Evolutionary conservation across 495 filamentous ascomycete species (phyloP), one percentile per base, ranked within the genome.

Genomic region (Tuber magnatum): DNA sequence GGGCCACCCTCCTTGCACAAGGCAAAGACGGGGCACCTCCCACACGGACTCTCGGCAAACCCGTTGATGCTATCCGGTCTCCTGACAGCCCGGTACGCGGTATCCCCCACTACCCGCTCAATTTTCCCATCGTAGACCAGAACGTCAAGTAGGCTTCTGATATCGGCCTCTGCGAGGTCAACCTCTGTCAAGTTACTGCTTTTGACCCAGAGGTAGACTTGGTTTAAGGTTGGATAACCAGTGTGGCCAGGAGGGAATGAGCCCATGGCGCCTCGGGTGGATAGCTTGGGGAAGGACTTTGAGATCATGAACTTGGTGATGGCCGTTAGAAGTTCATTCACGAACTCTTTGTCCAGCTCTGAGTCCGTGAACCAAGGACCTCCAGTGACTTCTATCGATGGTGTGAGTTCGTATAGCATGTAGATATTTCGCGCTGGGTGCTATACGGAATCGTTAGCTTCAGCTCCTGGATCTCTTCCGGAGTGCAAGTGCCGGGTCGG

Each of bases 331-430:
- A 96, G 85, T 44, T 85, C 87, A 38, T 90, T 88, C 80, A 98
- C 93, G 82, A 99, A 94, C 69, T 91, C 90, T 51, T 91, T 88
- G 82, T 99, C 95, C 4, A 97, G 87, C 56, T 92, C 91, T 12
- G 91, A 92, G 71, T 97, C 92, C 35, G 91, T 94, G 80, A 93
- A 97, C 92, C 94, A 99, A 28, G 92, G 90, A 8, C 96, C 95
- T 61, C 95, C 96, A 0, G 93, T 96, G 32, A 94, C 90, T 69
- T 95, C 91, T 48, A 97, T 94, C 51, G 90, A 91, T 3, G 96
- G 94, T 22, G 88, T 82, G 43, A 83, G 79, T 61, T 83, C 78
- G 48, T 82, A 82, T 69, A 83, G 81, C 86, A 99, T 96, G 84
- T 93, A 93, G 83, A 91, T 92, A 83, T 93, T 97, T 71, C 88